These are phyloP conservation scores for Fusarium tanahbumbuense DNA, from an alignment of 2,329 filamentous ascomycete genomes.

Conservation along the genomic window DNA sequence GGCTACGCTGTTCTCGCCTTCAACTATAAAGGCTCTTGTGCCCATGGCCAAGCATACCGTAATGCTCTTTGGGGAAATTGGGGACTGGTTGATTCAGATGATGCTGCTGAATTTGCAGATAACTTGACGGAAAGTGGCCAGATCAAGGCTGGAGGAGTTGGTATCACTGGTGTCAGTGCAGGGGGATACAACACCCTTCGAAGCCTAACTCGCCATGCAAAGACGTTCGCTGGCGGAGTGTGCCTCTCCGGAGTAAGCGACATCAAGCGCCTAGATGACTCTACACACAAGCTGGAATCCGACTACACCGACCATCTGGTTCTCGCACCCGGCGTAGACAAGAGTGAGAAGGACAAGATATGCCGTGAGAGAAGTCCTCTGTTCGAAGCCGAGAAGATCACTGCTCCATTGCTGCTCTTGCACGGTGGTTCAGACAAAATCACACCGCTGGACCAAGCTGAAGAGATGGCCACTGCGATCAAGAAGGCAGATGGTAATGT, in stretches of 20 bases:
- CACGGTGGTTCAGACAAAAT: conserved; percentile 67
- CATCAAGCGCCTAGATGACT: conserved; percentile 57
- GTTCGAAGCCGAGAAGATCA: conserved; percentile 60
- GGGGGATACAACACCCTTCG: conserved; percentile 67
- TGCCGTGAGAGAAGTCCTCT: conserved; percentile 62
- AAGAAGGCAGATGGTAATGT: conserved; percentile 56
- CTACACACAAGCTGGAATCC: conserved; percentile 68
- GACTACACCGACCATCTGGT: conserved; percentile 62
- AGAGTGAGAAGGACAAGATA: conserved; percentile 55
- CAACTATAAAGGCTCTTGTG: conserved; percentile 65
- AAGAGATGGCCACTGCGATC: conserved; percentile 62
- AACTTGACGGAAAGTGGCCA: conserved; percentile 54
- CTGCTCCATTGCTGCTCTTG: conserved; percentile 64
- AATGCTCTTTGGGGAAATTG: conserved; percentile 61
- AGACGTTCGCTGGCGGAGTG: conserved; percentile 61
- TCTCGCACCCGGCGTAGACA: conserved; percentile 49
- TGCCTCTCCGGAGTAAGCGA: conserved; percentile 64
- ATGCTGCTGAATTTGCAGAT: conserved; percentile 60
- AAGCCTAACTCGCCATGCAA: conserved; percentile 59
- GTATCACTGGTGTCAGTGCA: conserved; percentile 63
- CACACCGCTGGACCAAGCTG: conserved; percentile 68
- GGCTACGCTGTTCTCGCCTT: conserved; percentile 63
- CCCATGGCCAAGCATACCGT: conserved; percentile 63
- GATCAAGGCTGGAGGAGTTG: conserved; percentile 54
- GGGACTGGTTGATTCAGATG: conserved; percentile 63